A percentile compares a stretch with the other conserved stretches of the same genome.
Conservation (phyloP, 2,329 filamentous ascomycete genomes). For the Cladosporium sp. region DNA sequence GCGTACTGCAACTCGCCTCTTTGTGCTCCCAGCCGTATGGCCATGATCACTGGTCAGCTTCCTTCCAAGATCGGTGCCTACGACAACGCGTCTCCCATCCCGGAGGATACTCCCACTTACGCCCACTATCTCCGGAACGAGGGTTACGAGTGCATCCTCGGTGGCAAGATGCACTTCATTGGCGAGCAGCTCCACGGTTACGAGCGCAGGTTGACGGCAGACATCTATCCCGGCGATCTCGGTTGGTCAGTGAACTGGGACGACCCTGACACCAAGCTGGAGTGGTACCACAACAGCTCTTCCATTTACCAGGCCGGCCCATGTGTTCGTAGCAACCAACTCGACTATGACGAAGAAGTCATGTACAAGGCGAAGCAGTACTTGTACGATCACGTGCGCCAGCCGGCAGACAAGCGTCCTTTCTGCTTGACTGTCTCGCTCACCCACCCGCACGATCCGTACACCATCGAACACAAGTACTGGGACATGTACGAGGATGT, state of each 20-base stretch:
- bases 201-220: conserved; percentile 86
- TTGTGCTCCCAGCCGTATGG: conserved; percentile 89
- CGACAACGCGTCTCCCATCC: conserved; percentile 85
- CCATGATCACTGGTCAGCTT: conserved; percentile 88
- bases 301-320: conserved; percentile 88
- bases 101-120: conserved; percentile 84
- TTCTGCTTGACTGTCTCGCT: conserved; percentile 90
- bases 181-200: conserved; percentile 94
- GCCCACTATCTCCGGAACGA: conserved; percentile 83
- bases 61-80: conserved; percentile 90
- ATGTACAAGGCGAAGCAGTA: conserved; percentile 90
- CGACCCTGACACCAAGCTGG: conserved; percentile 75
- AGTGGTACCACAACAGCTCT: conserved; percentile 96
- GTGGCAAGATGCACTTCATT: conserved; percentile 97
- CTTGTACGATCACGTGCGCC: conserved; percentile 85
- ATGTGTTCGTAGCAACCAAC: conserved; percentile 88
- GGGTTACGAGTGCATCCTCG: conserved; percentile 86
- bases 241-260: conserved; percentile 98
- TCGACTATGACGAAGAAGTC: conserved; percentile 95
- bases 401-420: conserved; percentile 70
- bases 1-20: conserved; percentile 93
- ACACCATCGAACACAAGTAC: conserved; percentile 89
- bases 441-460: conserved; percentile 92
- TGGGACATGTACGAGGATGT: conserved; percentile 91
- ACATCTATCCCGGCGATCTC: conserved; percentile 93